These are phyloP conservation scores for Sanghuangporus sanghuang DNA, from an alignment of 1,284 basidiomycete genomes.

Conservation along the genomic window DNA sequence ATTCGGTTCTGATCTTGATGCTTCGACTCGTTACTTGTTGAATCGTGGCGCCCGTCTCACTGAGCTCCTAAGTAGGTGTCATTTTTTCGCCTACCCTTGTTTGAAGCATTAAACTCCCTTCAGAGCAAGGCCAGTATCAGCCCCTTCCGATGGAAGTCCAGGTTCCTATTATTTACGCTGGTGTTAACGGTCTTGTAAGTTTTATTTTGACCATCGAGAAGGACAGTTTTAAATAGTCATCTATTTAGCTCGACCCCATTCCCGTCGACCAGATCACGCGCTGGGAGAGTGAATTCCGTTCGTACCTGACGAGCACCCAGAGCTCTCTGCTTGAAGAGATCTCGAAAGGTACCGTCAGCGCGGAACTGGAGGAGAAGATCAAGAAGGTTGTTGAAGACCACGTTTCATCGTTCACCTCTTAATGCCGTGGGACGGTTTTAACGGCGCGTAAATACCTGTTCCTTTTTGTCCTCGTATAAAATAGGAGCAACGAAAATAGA, in stretches of 20 bases:
- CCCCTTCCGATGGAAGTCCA: constrained; percentile 90
- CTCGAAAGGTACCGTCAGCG: constrained; percentile 75
- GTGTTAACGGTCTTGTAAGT: constrained; percentile 94
- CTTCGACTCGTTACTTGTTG: constrained; percentile 95
- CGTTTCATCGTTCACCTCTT: constrained; percentile 72
- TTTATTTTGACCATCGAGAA: neutral
- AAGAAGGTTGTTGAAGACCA: constrained; percentile 89
- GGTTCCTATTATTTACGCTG: constrained; percentile 98
- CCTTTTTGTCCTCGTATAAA: neutral
- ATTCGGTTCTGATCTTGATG: constrained; percentile 99
- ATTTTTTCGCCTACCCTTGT: neutral
- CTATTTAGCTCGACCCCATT: constrained; percentile 75
- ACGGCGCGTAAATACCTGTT: neutral
- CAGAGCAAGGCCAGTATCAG: constrained; percentile 97
- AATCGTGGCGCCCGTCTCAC: constrained; percentile 97
- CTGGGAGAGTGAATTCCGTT: constrained; percentile 91
- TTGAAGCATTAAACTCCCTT: constrained; percentile 1
- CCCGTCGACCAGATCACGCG: constrained; percentile 92
- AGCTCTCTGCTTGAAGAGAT: constrained; percentile 76
- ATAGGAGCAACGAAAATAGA: constrained; percentile 2
- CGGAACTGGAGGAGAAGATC: constrained; percentile 89
- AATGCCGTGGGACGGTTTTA: neutral
- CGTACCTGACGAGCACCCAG: constrained; percentile 72
- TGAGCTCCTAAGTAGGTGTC: constrained; percentile 83
- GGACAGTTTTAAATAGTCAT: constrained; percentile 11